A percentile compares a stretch with the other conserved stretches of the same genome.
Evolutionary conservation across 257 asterid genomes (phyloP).

Genomic region (Nicotiana attenuata): DNA sequence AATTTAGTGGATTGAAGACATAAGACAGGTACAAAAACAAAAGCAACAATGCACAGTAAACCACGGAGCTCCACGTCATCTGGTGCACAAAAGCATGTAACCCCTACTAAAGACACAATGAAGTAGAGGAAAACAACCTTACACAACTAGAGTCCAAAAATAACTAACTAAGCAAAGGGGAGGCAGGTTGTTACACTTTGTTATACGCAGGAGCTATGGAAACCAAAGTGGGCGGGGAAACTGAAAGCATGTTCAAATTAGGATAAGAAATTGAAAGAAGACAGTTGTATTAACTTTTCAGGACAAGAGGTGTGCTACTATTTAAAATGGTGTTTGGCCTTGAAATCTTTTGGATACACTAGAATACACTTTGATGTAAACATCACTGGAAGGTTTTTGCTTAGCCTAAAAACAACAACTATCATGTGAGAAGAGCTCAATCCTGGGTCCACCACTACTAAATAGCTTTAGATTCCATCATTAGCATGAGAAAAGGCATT

Average conservation of each 20-base stretch:
- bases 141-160: conserved; percentile 29
- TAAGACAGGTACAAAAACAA: not conserved
- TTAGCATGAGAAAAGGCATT: conserved; percentile 28
- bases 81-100: conserved; percentile 17
- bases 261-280: conserved; percentile 23
- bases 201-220: conserved; percentile 15
- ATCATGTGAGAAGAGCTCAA: conserved; percentile 49
- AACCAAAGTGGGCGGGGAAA: conserved; percentile 9
- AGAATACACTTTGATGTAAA: conserved; percentile 23
- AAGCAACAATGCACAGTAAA: conserved; percentile 1
- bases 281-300: conserved; percentile 27
- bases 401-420: conserved; percentile 29
- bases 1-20: not conserved
- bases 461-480: conserved; percentile 36
- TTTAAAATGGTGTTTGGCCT: conserved; percentile 27
- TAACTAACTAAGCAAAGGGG: conserved; percentile 25
- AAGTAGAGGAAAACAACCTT: conserved; percentile 26
- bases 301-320: conserved; percentile 33
- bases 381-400: conserved; percentile 30
- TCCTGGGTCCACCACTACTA: conserved; percentile 33
- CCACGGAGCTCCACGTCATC: conserved; percentile 3
- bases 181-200: conserved; percentile 9
- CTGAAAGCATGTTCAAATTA: conserved; percentile 1
- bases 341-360: conserved; percentile 21
- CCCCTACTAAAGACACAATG: conserved; percentile 20